These are phyloP conservation scores for Hirschioporus abietinus DNA, from an alignment of 768 basidiomycete genomes.

Conservation along the genomic window DNA sequence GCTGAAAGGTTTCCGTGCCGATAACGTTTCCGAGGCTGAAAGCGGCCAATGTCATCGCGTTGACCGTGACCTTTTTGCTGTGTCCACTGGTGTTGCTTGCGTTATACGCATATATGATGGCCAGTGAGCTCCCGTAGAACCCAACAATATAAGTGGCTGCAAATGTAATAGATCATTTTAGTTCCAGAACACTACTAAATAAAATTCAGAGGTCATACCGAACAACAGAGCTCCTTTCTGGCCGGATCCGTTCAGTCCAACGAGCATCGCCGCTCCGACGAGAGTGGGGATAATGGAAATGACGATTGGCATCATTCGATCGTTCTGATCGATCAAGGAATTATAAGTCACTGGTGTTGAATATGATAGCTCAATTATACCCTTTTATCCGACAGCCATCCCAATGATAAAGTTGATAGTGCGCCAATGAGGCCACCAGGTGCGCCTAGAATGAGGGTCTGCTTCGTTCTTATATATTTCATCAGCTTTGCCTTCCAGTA, in stretches of 20 bases:
- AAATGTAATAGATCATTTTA: slow-evolving; percentile 3
- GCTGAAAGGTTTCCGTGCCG: slow-evolving; percentile 22
- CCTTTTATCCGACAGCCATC: slow-evolving; percentile 21
- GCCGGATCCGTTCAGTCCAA: slow-evolving; percentile 19
- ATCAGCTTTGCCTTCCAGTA: background rate
- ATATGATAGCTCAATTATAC: slow-evolving; percentile 5
- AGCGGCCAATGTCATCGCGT: slow-evolving; percentile 16
- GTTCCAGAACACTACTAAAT: background rate
- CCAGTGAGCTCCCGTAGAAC: slow-evolving; percentile 23
- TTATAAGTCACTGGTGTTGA: background rate
- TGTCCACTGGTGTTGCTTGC: slow-evolving; percentile 22
- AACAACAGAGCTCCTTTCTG: slow-evolving; percentile 20
- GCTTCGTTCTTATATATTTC: slow-evolving; percentile 8
- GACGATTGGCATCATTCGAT: slow-evolving; percentile 20
- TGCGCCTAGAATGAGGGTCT: slow-evolving; percentile 22
- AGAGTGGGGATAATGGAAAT: slow-evolving; percentile 18
- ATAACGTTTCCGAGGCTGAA: slow-evolving; percentile 20
- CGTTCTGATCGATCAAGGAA: background rate
- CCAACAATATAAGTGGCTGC: slow-evolving; percentile 17
- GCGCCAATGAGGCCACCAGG: slow-evolving; percentile 19
- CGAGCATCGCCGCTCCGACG: slow-evolving; percentile 18
- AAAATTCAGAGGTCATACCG: slow-evolving; percentile 8
- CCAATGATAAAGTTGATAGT: slow-evolving; percentile 17
- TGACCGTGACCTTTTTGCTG: slow-evolving; percentile 26
- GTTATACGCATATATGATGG: slow-evolving; percentile 23